Conservation (phyloP, 2,329 filamentous ascomycete genomes). For the Tolypocladium album region DNA sequence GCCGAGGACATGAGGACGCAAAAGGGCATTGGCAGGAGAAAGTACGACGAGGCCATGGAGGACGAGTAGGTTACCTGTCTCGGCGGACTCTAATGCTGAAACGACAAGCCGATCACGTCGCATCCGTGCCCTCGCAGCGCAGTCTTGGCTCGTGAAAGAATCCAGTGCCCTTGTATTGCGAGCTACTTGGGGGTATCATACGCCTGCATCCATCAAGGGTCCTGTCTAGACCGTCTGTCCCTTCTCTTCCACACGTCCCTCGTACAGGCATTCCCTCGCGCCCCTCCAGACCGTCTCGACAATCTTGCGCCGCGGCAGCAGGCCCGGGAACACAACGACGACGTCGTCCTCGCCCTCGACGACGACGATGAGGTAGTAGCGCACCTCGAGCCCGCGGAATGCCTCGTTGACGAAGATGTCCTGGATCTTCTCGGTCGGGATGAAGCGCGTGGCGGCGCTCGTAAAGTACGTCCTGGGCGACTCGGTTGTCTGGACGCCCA, state of each 20-base stretch:
- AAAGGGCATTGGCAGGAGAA: slow-evolving; percentile 19
- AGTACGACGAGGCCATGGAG: slow-evolving; percentile 12
- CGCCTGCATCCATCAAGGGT: neutral
- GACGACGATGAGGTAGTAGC: slow-evolving; percentile 81
- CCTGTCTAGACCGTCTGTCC: slow-evolving; percentile 3
- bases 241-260: slow-evolving; percentile 22
- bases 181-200: neutral
- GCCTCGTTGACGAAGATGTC: slow-evolving; percentile 94
- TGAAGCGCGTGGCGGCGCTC: slow-evolving; percentile 44
- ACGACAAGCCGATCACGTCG: neutral
- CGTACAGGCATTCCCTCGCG: slow-evolving; percentile 71
- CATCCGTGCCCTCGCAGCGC: neutral
- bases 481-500: slow-evolving; percentile 81
- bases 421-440: slow-evolving; percentile 83
- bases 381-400: slow-evolving; percentile 82
- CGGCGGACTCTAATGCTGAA: neutral
- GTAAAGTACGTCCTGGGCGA: slow-evolving; percentile 51
- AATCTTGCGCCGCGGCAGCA: slow-evolving; percentile 64
- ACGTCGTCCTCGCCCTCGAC: slow-evolving; percentile 81
- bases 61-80: slow-evolving; percentile 8
- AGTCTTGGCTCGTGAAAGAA: neutral
- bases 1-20: slow-evolving; percentile 35
- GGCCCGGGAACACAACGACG: slow-evolving; percentile 84
- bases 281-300: slow-evolving; percentile 89
- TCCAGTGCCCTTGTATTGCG: neutral